Evolutionary conservation across 345 rosid species (phyloP), one percentile per base, ranked within the genome.

Genomic region (Theobroma cacao): DNA sequence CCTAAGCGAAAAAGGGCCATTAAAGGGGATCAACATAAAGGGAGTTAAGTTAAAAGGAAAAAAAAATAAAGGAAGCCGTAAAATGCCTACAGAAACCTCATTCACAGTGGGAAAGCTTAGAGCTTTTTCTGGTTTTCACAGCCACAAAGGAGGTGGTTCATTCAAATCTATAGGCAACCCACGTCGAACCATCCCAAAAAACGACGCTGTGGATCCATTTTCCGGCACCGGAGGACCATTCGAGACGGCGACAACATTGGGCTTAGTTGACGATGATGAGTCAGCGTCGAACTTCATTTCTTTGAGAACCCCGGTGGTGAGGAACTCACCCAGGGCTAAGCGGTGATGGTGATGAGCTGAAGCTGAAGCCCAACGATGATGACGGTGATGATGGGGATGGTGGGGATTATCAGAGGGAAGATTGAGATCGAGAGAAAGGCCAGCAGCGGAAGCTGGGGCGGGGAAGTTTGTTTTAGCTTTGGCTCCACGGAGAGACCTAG

Each of bases 391-490:
- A 18, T 61, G 75, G 8, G 8, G 76, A 12, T 64, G 59, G 30
- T 43, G 74, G 77, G 36, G 48, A 53, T 41, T 64, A 75, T 30
- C 75, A 14, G 69, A 82, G 1, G 90, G 91, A 59, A 84, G 81
- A 85, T 89, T 90, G 31, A 92, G 93, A 87, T 90, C 92, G n/a
- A 93, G 90, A 4, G 90, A 78, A 63, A 85, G 89, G 48, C 78
- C 76, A 62, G 73, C 62, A 41, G 53, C 41, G 40, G 92, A 4
- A 38, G 81, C 10, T 5, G 83, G 85, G 12, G 96, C 84, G 13
- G 98, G 98, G 80, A 95, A 95, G 88, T 93, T 95, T 62, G 98
- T 95, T 72, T 93, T 93, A 64, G 98, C 98, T 75, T 92, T 95
- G 62, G 90, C 82, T 0, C 98, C 98, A 36, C 98, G 97, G 50